Conservation (phyloP, 2,329 filamentous ascomycete species). For the Exophiala alcalophila region DNA sequence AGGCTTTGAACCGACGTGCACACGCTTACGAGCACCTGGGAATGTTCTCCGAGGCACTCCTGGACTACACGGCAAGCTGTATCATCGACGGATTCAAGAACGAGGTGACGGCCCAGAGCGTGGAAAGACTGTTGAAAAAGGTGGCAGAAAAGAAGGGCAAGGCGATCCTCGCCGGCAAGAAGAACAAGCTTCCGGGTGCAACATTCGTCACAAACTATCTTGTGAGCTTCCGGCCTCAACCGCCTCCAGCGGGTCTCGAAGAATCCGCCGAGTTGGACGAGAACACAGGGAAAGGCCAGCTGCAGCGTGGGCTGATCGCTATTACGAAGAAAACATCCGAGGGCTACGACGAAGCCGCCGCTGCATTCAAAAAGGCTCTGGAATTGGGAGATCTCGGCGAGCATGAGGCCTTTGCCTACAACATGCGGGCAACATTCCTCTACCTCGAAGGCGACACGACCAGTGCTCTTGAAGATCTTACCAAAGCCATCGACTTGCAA, state of each 20-base stretch:
- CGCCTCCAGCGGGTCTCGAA: constrained; percentile 75
- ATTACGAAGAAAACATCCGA: constrained; percentile 85
- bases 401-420: constrained; percentile 87
- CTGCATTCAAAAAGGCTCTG: constrained; percentile 82
- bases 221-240: constrained; percentile 89
- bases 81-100: constrained; percentile 98
- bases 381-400: constrained; percentile 76
- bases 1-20: constrained; percentile 92
- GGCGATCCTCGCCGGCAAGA: constrained; percentile 75
- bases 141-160: constrained; percentile 93
- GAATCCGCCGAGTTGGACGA: constrained; percentile 74
- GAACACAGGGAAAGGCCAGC: constrained; percentile 76
- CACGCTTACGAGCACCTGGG: constrained; percentile 94
- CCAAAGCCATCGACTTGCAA: constrained; percentile 89
- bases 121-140: constrained; percentile 92
- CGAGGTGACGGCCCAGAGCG: constrained; percentile 79
- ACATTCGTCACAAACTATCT: constrained; percentile 99
- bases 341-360: constrained; percentile 83
- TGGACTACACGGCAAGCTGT: constrained; percentile 98
- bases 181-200: constrained; percentile 85
- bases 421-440: constrained; percentile 93
- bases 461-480: constrained; percentile 77
- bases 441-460: constrained; percentile 87
- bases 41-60: constrained; percentile 86
- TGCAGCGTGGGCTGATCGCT: constrained; percentile 77